These are phyloP conservation scores for Pestalotiopsis sp. DNA, from an alignment of 2,329 filamentous ascomycete genomes.

Conservation along the genomic window DNA sequence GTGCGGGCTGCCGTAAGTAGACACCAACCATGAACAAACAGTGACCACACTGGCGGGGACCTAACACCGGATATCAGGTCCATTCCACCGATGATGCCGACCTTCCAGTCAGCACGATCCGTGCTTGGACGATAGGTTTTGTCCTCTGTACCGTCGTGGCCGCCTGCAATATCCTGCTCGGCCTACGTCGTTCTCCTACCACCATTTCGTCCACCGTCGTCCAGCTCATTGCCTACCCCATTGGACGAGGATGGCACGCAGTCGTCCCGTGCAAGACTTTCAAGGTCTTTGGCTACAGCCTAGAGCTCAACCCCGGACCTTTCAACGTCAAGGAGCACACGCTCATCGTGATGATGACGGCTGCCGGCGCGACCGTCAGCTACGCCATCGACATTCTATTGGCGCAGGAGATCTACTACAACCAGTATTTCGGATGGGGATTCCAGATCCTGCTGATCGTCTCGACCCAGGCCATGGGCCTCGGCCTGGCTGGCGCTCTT, in stretches of 20 bases:
- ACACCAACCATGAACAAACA: not conserved
- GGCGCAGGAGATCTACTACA: constrained; percentile 49
- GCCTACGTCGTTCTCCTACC: constrained; percentile 60
- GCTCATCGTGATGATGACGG: constrained; percentile 50
- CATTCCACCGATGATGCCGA: constrained; percentile 28
- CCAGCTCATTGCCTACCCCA: constrained; percentile 63
- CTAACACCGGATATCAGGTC: constrained; percentile 1
- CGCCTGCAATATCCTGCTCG: constrained; percentile 63
- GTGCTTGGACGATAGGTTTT: constrained; percentile 65
- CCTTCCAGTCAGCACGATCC: constrained; percentile 66
- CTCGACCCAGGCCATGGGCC: constrained; percentile 65
- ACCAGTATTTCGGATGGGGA: constrained; percentile 56
- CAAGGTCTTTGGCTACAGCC: not conserved
- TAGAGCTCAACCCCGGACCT: constrained; percentile 40
- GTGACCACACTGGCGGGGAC: not conserved
- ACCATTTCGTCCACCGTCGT: constrained; percentile 63
- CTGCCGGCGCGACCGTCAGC: constrained; percentile 35
- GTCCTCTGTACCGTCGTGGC: constrained; percentile 65
- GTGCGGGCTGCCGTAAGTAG: constrained; percentile 61
- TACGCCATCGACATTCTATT: constrained; percentile 40
- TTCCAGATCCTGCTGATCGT: constrained; percentile 63
- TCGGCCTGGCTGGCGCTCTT: constrained; percentile 62
- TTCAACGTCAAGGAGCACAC: constrained; percentile 53
- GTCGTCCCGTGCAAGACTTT: not conserved
- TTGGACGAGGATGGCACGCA: constrained; percentile 7